phyloP scores from a whole-genome alignment of 768 basidiomycete species.

The Tephrocybe sp. region DNA sequence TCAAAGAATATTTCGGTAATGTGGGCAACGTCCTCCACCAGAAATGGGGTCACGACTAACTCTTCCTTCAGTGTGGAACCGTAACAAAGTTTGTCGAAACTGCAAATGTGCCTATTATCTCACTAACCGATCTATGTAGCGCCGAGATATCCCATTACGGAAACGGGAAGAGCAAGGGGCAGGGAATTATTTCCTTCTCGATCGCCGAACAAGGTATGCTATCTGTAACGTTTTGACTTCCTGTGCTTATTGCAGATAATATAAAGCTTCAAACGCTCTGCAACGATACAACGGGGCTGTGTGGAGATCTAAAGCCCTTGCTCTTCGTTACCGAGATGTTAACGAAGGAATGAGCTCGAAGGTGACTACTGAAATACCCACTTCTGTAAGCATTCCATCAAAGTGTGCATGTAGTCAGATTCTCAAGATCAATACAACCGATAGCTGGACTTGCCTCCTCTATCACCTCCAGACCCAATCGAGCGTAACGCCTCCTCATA shows the following conservation, averaged over 20 bases:
- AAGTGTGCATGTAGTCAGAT: too few relatives aligned
- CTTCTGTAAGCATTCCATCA: not conserved
- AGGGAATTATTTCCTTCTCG: slow-evolving; percentile 8
- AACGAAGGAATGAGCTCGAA: not conserved
- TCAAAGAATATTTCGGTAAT: slow-evolving; percentile 1
- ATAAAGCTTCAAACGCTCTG: slow-evolving; percentile 5
- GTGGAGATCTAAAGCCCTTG: not conserved
- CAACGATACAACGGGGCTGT: not conserved
- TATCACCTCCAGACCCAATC: too few relatives aligned
- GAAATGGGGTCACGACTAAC: not conserved
- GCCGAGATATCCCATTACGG: not conserved
- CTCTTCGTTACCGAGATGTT: slow-evolving; percentile 4
- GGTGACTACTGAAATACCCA: not conserved
- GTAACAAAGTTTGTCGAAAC: slow-evolving; percentile 3
- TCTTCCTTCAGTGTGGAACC: not conserved
- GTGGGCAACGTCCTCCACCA: not conserved
- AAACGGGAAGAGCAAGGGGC: slow-evolving; percentile 2
- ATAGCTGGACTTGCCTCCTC: too few relatives aligned
- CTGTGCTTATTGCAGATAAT: not conserved
- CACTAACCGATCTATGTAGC: not conserved
- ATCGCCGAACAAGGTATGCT: slow-evolving; percentile 5
- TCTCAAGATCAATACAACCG: too few relatives aligned
- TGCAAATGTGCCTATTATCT: not conserved
- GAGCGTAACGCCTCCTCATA: too few relatives aligned
- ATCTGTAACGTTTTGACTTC: not conserved